A percentile compares a stretch with the other conserved stretches of the same genome.
phyloP scores from a whole-genome alignment of 2,329 filamentous ascomycete species.

The Colletotrichum destructivum region DNA sequence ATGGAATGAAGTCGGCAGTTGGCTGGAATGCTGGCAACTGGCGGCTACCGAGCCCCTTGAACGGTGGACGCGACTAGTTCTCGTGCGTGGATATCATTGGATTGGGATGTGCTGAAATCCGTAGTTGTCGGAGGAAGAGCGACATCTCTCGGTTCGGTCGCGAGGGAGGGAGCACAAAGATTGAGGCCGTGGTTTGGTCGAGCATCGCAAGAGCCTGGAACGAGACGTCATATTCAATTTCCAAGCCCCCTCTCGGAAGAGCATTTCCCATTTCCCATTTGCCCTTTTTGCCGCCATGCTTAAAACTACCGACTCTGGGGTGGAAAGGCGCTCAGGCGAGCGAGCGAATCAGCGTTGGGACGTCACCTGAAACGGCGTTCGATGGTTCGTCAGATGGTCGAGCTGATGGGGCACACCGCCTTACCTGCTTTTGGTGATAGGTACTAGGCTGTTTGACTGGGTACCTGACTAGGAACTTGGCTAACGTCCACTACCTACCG shows the following conservation, averaged over 20 bases:
- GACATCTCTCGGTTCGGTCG: background rate
- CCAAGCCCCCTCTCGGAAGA: constrained; percentile 6
- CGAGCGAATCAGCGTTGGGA: constrained; percentile 33
- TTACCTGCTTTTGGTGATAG: background rate
- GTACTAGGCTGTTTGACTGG: background rate
- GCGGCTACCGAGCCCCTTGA: constrained; percentile 8
- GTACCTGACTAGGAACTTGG: background rate
- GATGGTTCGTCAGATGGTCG: constrained; percentile 38
- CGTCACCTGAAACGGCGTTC: constrained; percentile 32
- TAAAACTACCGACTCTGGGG: background rate
- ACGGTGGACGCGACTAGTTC: background rate
- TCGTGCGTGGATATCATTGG: constrained; percentile 5
- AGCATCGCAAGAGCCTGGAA: background rate
- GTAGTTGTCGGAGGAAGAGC: background rate
- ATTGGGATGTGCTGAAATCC: constrained; percentile 21
- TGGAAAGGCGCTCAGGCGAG: background rate
- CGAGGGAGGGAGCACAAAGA: background rate
- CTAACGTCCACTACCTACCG: too few relatives aligned
- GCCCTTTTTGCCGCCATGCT: constrained; percentile 24
- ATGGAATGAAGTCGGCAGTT: constrained; percentile 4
- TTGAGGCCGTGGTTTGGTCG: constrained; percentile 1
- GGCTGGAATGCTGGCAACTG: background rate
- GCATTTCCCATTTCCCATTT: constrained; percentile 1
- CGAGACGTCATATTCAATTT: constrained; percentile 33
- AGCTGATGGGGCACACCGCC: constrained; percentile 3